These are phyloP conservation scores for Rhodamnia rubescens DNA, from an alignment of 345 rosid genomes.

Conservation along the genomic window DNA sequence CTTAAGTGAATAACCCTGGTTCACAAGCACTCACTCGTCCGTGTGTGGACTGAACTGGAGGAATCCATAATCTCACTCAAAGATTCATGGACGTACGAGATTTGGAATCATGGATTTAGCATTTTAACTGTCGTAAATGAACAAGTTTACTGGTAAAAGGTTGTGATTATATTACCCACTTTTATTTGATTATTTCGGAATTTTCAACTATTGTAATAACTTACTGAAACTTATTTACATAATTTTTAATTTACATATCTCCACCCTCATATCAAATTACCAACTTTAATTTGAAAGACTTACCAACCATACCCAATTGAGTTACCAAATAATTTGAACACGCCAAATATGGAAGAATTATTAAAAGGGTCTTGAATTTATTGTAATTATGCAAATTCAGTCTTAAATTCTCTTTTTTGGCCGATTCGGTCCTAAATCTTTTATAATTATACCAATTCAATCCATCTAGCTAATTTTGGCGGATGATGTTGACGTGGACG, in stretches of 20 bases:
- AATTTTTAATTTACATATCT: background rate
- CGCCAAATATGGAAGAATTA: no score
- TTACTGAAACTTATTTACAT: background rate
- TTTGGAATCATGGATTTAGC: background rate
- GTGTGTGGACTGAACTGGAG: background rate
- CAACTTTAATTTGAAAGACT: background rate
- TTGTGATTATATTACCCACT: background rate
- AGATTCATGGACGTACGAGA: background rate
- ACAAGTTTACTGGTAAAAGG: background rate
- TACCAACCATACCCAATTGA: background rate
- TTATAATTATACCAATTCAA: no score
- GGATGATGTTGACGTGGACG: no score
- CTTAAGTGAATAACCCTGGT: background rate
- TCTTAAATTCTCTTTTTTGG: no score
- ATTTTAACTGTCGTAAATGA: background rate
- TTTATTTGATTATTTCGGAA: background rate
- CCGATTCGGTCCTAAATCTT: no score
- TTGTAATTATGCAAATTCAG: no score
- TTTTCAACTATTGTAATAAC: background rate
- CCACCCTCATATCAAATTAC: background rate
- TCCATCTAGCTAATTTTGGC: no score
- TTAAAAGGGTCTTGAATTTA: no score
- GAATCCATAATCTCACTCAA: background rate
- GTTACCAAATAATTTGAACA: background rate
- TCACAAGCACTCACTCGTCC: background rate